Evolutionary conservation across 2,329 filamentous ascomycete species (phyloP), one percentile per base, ranked within the genome.

Genomic region (Colletotrichum agaves): DNA sequence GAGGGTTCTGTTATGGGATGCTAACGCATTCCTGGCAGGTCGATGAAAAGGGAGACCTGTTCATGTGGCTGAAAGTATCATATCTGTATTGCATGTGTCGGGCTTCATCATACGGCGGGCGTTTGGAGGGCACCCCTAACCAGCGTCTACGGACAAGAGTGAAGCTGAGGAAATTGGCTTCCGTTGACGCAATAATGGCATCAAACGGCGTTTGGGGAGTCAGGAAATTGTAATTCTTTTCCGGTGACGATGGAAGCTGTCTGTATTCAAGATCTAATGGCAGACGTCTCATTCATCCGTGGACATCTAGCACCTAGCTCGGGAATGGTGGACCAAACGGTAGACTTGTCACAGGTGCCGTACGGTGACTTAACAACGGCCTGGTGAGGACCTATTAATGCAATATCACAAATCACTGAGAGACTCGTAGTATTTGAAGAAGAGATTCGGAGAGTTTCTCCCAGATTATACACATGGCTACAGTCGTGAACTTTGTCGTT

Each of bases 1-100:
- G 81, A 87, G 90, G 73, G 86, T 99, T 11, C 83, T 97, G 73
- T 88, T 99, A 5, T 99, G 95, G 95, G 96, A 99, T 82, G 92
- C 94, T 43, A 90, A 85, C 69, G 80, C 82, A 71, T 71, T 87
- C 41, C 76, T 80, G 59, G 61, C 53, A 2, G 65, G 61, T 44
- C 27, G 61, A 70, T 73, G 41, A 70, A 19, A 21, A 11, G 31
- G 7, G 4, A 2, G 27, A 27, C 27, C 27, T 27, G 27, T 7
- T 27, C 6, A 27, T 27, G 27, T 27, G 27, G 27, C 8, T 27
- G 5, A 7, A 35, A 23, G n/a, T n/a, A 8, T 61, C 27, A 19
- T 33, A 44, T 58, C 8, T 7, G 27, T 33, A 43, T 23, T 19
- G 23, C 15, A 33, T 19, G 17, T 39, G 6, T 37, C 12, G 27